Conservation (phyloP, 768 basidiomycete genomes). For the Thelephora ganbajun region DNA sequence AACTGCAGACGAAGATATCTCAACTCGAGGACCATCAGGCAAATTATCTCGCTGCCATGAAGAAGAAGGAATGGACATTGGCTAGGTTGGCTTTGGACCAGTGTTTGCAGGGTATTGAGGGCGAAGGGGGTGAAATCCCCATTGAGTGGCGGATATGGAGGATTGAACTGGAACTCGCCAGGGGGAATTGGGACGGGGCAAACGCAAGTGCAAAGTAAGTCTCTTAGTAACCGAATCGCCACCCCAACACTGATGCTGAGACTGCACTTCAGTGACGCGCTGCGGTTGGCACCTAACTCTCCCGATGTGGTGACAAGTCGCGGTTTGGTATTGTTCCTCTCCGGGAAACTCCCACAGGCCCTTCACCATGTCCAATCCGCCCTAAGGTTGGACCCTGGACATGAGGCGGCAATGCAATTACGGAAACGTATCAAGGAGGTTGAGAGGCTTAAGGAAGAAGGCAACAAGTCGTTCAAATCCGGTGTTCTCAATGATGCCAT, state of each 20-base stretch:
- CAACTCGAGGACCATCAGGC: slow-evolving; percentile 52
- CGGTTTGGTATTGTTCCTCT: slow-evolving; percentile 66
- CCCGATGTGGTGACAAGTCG: slow-evolving; percentile 71
- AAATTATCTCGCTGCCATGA: slow-evolving; percentile 43
- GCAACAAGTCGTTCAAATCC: slow-evolving; percentile 61
- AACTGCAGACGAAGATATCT: slow-evolving; percentile 46
- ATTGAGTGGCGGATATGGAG: slow-evolving; percentile 71
- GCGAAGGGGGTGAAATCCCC: slow-evolving; percentile 64
- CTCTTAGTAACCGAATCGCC: background rate
- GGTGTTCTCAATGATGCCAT: slow-evolving; percentile 47
- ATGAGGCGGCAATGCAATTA: slow-evolving; percentile 52
- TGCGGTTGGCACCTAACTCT: slow-evolving; percentile 57
- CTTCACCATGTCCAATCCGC: slow-evolving; percentile 59
- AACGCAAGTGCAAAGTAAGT: slow-evolving; percentile 61
- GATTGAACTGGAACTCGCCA: slow-evolving; percentile 63
- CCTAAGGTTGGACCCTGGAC: slow-evolving; percentile 65
- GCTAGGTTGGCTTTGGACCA: slow-evolving; percentile 72
- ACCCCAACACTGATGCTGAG: background rate
- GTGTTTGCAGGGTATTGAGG: slow-evolving; percentile 58
- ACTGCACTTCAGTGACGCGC: slow-evolving; percentile 43
- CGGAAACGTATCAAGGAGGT: slow-evolving; percentile 74
- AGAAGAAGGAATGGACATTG: slow-evolving; percentile 59
- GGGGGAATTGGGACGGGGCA: slow-evolving; percentile 64
- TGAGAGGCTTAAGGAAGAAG: slow-evolving; percentile 75
- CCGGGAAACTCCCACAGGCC: slow-evolving; percentile 55